A percentile compares a stretch with the other conserved stretches of the same genome.
Conservation (phyloP, 2,329 filamentous ascomycete genomes). For the Ophiobolus disseminans region DNA sequence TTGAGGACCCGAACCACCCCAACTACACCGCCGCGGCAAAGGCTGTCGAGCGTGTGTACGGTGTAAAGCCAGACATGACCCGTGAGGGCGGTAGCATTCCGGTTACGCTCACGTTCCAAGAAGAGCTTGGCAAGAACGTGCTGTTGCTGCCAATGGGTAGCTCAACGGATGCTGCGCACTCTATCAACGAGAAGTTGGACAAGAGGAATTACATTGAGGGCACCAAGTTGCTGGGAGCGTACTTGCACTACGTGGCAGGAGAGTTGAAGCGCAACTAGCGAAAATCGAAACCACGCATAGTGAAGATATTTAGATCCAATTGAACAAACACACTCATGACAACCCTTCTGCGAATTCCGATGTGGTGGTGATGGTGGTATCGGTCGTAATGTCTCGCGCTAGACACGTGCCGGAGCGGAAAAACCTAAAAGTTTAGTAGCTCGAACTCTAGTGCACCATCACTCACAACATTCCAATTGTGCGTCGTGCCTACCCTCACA, state of each 20-base stretch:
- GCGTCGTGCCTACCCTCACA: slow-evolving; percentile 9
- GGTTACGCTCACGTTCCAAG: slow-evolving; percentile 95
- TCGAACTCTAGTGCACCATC: slow-evolving; percentile 19
- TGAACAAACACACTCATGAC: too few species aligned
- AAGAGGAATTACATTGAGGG: slow-evolving; percentile 98
- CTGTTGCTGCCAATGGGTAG: slow-evolving; percentile 95
- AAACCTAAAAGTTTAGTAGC: slow-evolving; percentile 36
- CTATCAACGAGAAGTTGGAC: slow-evolving; percentile 98
- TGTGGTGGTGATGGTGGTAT: slow-evolving; percentile 2
- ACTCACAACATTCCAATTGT: slow-evolving; percentile 13
- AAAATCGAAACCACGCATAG: too few species aligned
- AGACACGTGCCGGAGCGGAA: slow-evolving; percentile 26
- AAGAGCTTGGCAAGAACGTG: slow-evolving; percentile 98
- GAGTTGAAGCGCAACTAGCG: slow-evolving; percentile 68
- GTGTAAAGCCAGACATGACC: slow-evolving; percentile 91
- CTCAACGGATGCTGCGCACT: slow-evolving; percentile 95
- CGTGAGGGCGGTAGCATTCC: slow-evolving; percentile 97
- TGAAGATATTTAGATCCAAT: too few species aligned
- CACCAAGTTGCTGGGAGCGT: slow-evolving; percentile 92
- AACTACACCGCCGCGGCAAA: slow-evolving; percentile 95
- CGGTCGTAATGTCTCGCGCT: slow-evolving; percentile 7
- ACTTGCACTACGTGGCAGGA: slow-evolving; percentile 93
- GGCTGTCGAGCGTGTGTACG: slow-evolving; percentile 95
- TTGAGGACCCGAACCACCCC: slow-evolving; percentile 96
- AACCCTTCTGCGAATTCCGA: neutral